Evolutionary conservation across 106 monocot species (phyloP).

Genomic region (Dioscorea alata): DNA sequence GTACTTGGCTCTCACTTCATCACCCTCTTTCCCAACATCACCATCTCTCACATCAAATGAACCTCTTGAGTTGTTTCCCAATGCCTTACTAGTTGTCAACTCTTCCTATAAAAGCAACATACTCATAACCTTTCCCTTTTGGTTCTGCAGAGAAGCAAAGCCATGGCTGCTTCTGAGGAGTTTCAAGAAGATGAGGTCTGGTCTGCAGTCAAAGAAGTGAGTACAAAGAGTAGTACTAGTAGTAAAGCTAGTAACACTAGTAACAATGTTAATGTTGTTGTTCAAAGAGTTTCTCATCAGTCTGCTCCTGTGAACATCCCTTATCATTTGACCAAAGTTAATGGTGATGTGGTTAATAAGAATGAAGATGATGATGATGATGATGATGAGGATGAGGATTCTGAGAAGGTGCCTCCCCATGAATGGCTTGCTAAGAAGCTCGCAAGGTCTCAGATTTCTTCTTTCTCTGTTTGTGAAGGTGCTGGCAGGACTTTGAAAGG

Average conservation of each 20-base stretch:
- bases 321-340: conserved; percentile 39
- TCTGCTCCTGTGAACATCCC: conserved; percentile 51
- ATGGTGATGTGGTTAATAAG: not conserved
- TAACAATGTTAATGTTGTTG: not conserved
- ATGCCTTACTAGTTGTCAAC: no score
- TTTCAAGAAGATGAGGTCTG: conserved; percentile 28
- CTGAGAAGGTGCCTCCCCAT: conserved; percentile 39
- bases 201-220: conserved; percentile 5
- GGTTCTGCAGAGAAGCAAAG: not conserved
- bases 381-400: conserved; percentile 29
- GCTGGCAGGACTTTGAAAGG: conserved; percentile 76
- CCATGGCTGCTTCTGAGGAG: conserved; percentile 7
- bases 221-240: not conserved
- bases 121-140: not conserved
- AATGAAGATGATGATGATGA: conserved; percentile 18
- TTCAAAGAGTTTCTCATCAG: conserved; percentile 3
- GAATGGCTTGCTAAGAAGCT: conserved; percentile 62
- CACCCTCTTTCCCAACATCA: not conserved
- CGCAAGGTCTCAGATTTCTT: conserved; percentile 53
- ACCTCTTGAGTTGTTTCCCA: no score
- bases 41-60: no score
- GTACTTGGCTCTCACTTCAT: no score
- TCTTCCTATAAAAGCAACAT: no score
- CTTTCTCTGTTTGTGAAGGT: conserved; percentile 71
- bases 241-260: not conserved